Conservation (phyloP, 768 basidiomycete species). For the Xanthoconium stramineum region DNA sequence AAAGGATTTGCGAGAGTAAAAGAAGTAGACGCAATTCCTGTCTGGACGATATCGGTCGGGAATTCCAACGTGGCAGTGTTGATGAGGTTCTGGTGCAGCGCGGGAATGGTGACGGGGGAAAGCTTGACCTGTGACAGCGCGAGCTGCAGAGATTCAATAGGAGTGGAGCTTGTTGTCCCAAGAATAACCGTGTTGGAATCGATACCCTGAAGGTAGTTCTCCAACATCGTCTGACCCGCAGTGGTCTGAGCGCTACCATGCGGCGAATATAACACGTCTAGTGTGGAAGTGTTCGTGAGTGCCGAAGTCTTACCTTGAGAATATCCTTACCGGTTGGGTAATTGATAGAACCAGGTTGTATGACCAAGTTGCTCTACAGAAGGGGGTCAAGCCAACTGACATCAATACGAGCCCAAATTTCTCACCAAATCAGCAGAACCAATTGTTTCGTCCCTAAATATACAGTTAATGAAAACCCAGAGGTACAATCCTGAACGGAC, state of each 20-base stretch:
- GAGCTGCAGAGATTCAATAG: constrained; percentile 55
- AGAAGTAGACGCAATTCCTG: constrained; percentile 53
- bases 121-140: constrained; percentile 61
- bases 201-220: constrained; percentile 68
- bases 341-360: constrained; percentile 53
- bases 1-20: constrained; percentile 68
- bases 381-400: constrained; percentile 1
- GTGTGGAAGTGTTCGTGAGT: constrained; percentile 4
- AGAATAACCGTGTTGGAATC: constrained; percentile 52
- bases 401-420: neutral
- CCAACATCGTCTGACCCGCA: constrained; percentile 54
- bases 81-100: constrained; percentile 61
- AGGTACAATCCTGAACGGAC: constrained; percentile 13
- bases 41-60: constrained; percentile 58
- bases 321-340: constrained; percentile 50
- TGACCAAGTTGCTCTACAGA: constrained; percentile 48
- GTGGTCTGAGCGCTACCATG: constrained; percentile 46
- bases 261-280: constrained; percentile 61
- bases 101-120: constrained; percentile 61
- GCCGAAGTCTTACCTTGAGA: neutral
- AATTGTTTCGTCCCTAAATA: constrained; percentile 46
- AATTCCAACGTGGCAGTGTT: constrained; percentile 53
- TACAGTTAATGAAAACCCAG: neutral
- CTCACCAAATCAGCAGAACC: constrained; percentile 57
- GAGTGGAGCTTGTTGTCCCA: constrained; percentile 54